These are phyloP conservation scores for Discostella stelligera DNA, from an alignment of 352 stramenopile genomes.

Conservation along the genomic window DNA sequence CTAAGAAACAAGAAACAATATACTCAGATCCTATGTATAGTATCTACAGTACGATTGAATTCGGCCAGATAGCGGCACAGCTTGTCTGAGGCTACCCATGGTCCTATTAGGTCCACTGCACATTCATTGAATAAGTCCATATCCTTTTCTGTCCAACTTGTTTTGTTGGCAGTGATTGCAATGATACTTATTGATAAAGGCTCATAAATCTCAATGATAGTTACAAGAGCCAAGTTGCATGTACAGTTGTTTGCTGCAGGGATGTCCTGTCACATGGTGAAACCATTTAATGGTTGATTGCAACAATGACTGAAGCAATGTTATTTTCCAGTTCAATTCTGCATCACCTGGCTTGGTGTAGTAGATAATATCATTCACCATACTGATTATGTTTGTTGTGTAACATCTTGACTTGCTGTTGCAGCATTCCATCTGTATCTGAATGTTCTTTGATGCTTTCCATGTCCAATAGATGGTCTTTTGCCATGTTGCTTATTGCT, in stretches of 20 bases:
- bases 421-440: not conserved
- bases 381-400: not conserved
- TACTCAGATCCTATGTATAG: no score
- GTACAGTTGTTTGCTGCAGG: no score
- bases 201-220: no score
- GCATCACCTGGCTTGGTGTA: not conserved
- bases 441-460: no score
- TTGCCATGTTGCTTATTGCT: not conserved
- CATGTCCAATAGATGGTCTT: not conserved
- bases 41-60: no score
- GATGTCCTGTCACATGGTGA: no score
- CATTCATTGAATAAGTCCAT: constrained; percentile 37
- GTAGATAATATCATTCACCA: not conserved
- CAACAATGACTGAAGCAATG: not conserved
- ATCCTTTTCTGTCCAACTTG: constrained; percentile 15
- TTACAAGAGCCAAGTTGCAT: no score
- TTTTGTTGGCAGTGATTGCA: constrained; percentile 11
- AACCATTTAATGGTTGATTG: no score
- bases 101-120: constrained; percentile 52
- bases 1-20: no score
- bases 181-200: no score
- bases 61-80: constrained; percentile 24
- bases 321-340: not conserved
- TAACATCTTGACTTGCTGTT: not conserved
- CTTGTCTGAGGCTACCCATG: constrained; percentile 39